Conservation (phyloP, 768 basidiomycete genomes). For the Termitomyces sp. region DNA sequence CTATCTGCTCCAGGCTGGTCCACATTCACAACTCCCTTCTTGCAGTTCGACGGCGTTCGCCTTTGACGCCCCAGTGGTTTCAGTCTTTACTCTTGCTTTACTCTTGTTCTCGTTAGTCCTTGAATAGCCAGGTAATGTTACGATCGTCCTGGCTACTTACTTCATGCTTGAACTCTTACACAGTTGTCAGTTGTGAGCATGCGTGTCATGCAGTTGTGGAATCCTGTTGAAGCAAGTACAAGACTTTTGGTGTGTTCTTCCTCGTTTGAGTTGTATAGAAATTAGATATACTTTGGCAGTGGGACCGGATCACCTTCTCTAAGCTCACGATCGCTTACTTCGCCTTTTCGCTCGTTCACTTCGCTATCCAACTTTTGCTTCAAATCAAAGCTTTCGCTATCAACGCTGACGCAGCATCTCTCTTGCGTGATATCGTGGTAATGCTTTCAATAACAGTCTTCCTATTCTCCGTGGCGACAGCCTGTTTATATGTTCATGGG, state of each 20-base stretch:
- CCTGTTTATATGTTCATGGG: constrained; percentile 53
- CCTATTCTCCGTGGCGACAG: constrained; percentile 43
- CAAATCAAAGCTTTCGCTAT: constrained; percentile 63
- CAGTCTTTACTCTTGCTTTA: constrained; percentile 16
- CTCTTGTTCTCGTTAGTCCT: constrained; percentile 1
- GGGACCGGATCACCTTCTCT: constrained; percentile 67
- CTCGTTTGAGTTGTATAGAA: not conserved
- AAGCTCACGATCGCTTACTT: constrained; percentile 63
- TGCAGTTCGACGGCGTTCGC: constrained; percentile 14
- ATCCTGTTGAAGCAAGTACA: constrained; percentile 30
- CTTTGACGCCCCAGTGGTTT: constrained; percentile 39
- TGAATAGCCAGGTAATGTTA: constrained; percentile 4
- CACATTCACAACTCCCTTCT: constrained; percentile 20
- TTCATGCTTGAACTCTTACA: not conserved
- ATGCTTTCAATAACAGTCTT: constrained; percentile 43
- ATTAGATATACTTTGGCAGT: constrained; percentile 32
- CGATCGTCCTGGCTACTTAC: not conserved
- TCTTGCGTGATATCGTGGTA: constrained; percentile 45
- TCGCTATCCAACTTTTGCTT: constrained; percentile 60
- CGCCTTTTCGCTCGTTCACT: constrained; percentile 61
- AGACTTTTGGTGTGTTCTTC: constrained; percentile 42
- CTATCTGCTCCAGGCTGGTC: constrained; percentile 25
- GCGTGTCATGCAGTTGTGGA: constrained; percentile 26
- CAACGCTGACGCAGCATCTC: constrained; percentile 52
- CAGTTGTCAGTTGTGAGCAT: constrained; percentile 14